phyloP scores from a whole-genome alignment of 805 yeast species.

The Lipomyces sp. region DNA sequence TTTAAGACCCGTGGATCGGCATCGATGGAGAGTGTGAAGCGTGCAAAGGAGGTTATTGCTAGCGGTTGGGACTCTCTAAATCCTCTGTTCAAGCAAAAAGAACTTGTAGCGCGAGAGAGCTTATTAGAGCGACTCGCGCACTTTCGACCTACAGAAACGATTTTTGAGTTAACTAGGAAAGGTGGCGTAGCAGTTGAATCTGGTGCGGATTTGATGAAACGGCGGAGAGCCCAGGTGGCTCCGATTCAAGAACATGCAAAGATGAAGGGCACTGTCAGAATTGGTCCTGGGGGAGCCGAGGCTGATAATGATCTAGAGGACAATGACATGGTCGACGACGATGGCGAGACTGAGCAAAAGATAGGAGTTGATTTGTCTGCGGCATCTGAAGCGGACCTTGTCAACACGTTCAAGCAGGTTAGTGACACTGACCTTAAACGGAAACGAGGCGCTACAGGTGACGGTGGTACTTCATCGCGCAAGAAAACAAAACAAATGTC shows the following conservation, averaged over 20 bases:
- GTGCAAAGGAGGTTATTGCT: conserved; percentile 75
- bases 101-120: conserved; percentile 56
- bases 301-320: not conserved
- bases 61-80: conserved; percentile 86
- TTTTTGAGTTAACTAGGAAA: conserved; percentile 78
- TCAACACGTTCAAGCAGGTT: conserved; percentile 47
- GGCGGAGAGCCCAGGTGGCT: conserved; percentile 83
- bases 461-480: not conserved
- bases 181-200: conserved; percentile 60
- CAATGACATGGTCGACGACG: conserved; percentile 2
- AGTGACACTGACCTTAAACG: conserved; percentile 43
- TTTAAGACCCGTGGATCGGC: conserved; percentile 86
- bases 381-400: conserved; percentile 50
- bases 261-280: conserved; percentile 56
- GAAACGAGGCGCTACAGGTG: conserved; percentile 12
- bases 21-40: conserved; percentile 79
- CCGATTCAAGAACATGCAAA: conserved; percentile 80
- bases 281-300: conserved; percentile 47
- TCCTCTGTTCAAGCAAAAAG: conserved; percentile 55
- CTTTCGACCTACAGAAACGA: conserved; percentile 81
- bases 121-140: conserved; percentile 74
- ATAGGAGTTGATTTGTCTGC: conserved; percentile 40
- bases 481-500: conserved; percentile 52
- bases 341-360: conserved; percentile 45
- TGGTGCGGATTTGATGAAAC: conserved; percentile 80